phyloP scores from a whole-genome alignment of 2,329 filamentous ascomycete genomes.

The Aureobasidium sp. region DNA sequence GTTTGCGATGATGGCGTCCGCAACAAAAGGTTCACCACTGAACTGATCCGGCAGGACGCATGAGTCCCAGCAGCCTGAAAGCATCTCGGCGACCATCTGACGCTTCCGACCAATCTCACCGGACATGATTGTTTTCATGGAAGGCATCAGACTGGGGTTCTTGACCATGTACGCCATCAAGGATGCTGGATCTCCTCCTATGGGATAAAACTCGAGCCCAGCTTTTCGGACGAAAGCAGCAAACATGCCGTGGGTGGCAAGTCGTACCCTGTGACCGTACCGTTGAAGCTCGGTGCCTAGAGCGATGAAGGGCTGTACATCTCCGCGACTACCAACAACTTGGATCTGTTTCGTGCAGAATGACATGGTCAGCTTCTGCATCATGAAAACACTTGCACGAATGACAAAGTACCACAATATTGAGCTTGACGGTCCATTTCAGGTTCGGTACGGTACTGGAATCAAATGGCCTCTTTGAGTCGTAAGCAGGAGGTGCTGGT shows the following conservation, averaged over 20 bases:
- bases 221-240: slow-evolving; percentile 43
- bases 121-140: slow-evolving; percentile 65
- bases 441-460: not conserved
- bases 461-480: not conserved
- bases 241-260: slow-evolving; percentile 44
- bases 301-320: slow-evolving; percentile 46
- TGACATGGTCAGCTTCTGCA: too few species aligned
- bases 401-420: slow-evolving; percentile 30
- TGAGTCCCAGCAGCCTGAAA: slow-evolving; percentile 81
- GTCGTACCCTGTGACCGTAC: slow-evolving; percentile 41
- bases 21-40: slow-evolving; percentile 54
- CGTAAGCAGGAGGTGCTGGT: slow-evolving; percentile 33
- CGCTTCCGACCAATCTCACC: slow-evolving; percentile 71
- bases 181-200: slow-evolving; percentile 43
- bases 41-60: slow-evolving; percentile 44
- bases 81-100: slow-evolving; percentile 67
- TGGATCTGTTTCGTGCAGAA: slow-evolving; percentile 28
- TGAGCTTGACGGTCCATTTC: slow-evolving; percentile 25
- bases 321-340: slow-evolving; percentile 42
- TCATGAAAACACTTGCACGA: too few species aligned
- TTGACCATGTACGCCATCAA: slow-evolving; percentile 80
- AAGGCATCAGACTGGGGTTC: slow-evolving; percentile 78
- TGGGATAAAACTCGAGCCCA: slow-evolving; percentile 46
- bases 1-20: slow-evolving; percentile 73
- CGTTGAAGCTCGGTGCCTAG: slow-evolving; percentile 43